Conservation (phyloP, 805 yeast genomes). For the Saccharomyces jurei region DNA sequence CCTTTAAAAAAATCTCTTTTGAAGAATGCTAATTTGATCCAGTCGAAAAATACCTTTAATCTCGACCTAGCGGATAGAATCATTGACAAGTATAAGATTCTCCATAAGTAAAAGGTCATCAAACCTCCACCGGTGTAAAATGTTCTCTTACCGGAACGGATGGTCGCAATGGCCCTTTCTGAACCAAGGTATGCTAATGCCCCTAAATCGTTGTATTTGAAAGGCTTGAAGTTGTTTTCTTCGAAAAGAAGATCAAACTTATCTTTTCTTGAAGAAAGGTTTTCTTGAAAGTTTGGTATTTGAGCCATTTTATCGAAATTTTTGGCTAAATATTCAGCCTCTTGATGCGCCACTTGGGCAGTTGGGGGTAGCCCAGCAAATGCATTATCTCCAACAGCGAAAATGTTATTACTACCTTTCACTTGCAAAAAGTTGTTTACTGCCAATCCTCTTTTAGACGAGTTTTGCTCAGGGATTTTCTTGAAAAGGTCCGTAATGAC, state of each 20-base stretch:
- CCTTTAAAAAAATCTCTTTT: conserved; percentile 93
- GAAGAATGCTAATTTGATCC: conserved; percentile 80
- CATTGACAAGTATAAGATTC: conserved; percentile 85
- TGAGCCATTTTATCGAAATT: conserved; percentile 54
- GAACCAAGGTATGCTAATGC: conserved; percentile 88
- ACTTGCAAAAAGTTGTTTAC: conserved; percentile 73
- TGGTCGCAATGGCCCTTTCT: conserved; percentile 90
- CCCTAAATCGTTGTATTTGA: conserved; percentile 82
- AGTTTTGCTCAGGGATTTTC: conserved; percentile 68
- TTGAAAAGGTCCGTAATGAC: conserved; percentile 58
- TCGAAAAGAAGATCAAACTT: conserved; percentile 36
- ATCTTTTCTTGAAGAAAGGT: conserved; percentile 32
- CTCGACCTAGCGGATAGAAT: conserved; percentile 80
- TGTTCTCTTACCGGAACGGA: conserved; percentile 70
- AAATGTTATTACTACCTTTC: conserved; percentile 74
- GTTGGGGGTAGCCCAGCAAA: conserved; percentile 87
- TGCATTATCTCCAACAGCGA: conserved; percentile 91
- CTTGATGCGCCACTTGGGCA: conserved; percentile 94
- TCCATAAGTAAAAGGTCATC: conserved; percentile 86
- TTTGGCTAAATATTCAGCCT: conserved; percentile 72
- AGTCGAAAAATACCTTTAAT: conserved; percentile 76
- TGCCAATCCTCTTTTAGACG: conserved; percentile 79
- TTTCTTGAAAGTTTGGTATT: conserved; percentile 33
- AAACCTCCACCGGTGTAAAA: conserved; percentile 82
- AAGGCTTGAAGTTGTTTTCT: conserved; percentile 50